Evolutionary conservation across 768 basidiomycete genomes (phyloP), one percentile per base, ranked within the genome.

Genomic region (Leucosporidium creatinivorum): DNA sequence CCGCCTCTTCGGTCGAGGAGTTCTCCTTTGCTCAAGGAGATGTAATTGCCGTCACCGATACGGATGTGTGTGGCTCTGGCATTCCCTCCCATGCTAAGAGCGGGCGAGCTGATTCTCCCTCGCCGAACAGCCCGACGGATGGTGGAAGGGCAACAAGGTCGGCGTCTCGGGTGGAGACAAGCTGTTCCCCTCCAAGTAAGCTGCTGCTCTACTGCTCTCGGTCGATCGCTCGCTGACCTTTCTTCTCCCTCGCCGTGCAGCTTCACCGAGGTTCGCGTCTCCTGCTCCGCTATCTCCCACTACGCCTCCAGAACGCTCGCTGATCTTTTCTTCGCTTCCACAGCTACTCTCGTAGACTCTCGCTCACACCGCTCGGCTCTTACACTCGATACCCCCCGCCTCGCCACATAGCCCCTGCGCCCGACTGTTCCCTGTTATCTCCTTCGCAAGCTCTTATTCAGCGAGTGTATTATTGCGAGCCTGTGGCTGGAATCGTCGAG

Each of bases 1-100:
- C 79, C 0, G 91, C 89, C 21, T 86, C 87, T 17, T 89, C 88
- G 69, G 87, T 89, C 1, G 91, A 93, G 76, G 94, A 97, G 79
- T 97, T 98, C 77, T 89, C 93, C 77, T 97, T 98, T 85, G 90
- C 93, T 76, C 82, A 86, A 26, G 91, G 89, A 3, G 94, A 98
- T 78, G 89, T 96, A 71, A 96, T 98, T 71, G 93, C 93, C 10
- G 93, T 98, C 15, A 93, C 90, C 0, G 83, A 86, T 26, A 94
- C 92, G 9, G 92, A 92, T 7, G 92, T 93, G 74, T 26, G 66
- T 50, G 3, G 12, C 21, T 17, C 19, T 44, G n/a, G n/a, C n/a
- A 19, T 7, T 12, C 19, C 28, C 7, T 12, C 26, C 33, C 21
- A 23, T 13, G 15, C 36, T 10, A 33, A 33, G 25, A 23, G 21